Percentiles rank a stretch among this genome's conserved stretches.
Evolutionary conservation across 768 basidiomycete genomes (phyloP).

Genomic region (Amanita phalloides): DNA sequence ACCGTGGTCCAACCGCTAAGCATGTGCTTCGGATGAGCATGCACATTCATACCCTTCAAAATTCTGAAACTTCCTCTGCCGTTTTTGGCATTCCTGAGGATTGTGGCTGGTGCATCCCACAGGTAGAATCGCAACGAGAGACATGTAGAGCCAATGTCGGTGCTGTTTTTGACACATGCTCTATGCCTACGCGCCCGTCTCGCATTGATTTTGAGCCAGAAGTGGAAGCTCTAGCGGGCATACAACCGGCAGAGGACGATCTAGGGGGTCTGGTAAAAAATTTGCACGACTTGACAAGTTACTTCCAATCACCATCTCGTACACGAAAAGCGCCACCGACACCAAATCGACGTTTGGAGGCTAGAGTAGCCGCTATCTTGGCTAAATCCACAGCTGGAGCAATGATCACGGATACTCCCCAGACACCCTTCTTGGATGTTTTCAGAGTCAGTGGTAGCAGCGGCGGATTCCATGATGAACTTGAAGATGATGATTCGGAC

Average conservation of each 20-base stretch:
- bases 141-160: constrained; percentile 68
- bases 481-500: constrained; percentile 37
- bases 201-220: constrained; percentile 68
- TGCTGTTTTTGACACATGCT: constrained; percentile 81
- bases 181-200: constrained; percentile 56
- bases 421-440: constrained; percentile 73
- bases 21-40: constrained; percentile 92
- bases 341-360: constrained; percentile 58
- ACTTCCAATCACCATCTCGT: constrained; percentile 45
- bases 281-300: constrained; percentile 63
- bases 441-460: constrained; percentile 45
- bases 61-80: constrained; percentile 47
- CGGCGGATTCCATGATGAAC: constrained; percentile 33
- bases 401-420: constrained; percentile 45
- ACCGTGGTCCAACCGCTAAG: constrained; percentile 64
- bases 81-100: constrained; percentile 76
- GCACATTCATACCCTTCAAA: constrained; percentile 37
- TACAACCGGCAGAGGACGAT: constrained; percentile 39
- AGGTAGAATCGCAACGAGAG: constrained; percentile 46
- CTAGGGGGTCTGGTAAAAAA: constrained; percentile 72
- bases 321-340: constrained; percentile 22
- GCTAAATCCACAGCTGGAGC: constrained; percentile 62
- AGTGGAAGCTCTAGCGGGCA: constrained; percentile 31
- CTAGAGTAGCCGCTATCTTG: constrained; percentile 72
- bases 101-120: constrained; percentile 83